A percentile compares a stretch with the other conserved stretches of the same genome.
phyloP scores from a whole-genome alignment of 2,329 filamentous ascomycete species.

The Beauveria asiatica region DNA sequence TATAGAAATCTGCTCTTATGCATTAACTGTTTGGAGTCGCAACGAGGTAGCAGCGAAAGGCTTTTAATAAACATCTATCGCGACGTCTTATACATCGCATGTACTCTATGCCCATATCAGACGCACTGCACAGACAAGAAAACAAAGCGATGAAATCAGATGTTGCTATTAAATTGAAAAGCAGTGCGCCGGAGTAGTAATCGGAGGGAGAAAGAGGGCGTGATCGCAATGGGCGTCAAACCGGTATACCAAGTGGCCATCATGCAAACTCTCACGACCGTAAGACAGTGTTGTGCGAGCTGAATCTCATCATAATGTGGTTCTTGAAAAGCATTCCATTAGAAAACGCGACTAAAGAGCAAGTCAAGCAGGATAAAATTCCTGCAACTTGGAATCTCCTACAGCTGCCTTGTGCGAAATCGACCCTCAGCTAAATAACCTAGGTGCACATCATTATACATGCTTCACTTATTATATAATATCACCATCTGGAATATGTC shows the following conservation, averaged over 20 bases:
- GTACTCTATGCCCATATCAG: background rate
- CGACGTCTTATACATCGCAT: background rate
- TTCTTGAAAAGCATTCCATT: slow-evolving; percentile 12
- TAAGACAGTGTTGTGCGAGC: slow-evolving; percentile 10
- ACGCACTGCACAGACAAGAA: background rate
- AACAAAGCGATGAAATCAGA: background rate
- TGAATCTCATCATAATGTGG: slow-evolving; percentile 14
- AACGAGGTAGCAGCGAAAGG: background rate
- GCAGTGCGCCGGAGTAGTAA: too few species aligned
- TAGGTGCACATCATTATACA: too few species aligned
- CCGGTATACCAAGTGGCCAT: too few species aligned
- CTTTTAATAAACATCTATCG: background rate
- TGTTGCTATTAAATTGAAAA: background rate
- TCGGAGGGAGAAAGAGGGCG: background rate
- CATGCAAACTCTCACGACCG: too few species aligned
- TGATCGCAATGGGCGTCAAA: background rate
- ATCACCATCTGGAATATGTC: too few species aligned
- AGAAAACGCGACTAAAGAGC: background rate
- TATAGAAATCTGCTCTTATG: background rate
- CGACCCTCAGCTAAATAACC: too few species aligned
- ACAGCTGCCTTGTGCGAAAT: too few species aligned
- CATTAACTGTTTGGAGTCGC: background rate
- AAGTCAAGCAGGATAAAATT: background rate
- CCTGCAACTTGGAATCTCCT: too few species aligned
- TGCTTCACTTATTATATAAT: too few species aligned